Conservation (phyloP, 2,329 filamentous ascomycete genomes). For the Clonostachys rhizophaga region DNA sequence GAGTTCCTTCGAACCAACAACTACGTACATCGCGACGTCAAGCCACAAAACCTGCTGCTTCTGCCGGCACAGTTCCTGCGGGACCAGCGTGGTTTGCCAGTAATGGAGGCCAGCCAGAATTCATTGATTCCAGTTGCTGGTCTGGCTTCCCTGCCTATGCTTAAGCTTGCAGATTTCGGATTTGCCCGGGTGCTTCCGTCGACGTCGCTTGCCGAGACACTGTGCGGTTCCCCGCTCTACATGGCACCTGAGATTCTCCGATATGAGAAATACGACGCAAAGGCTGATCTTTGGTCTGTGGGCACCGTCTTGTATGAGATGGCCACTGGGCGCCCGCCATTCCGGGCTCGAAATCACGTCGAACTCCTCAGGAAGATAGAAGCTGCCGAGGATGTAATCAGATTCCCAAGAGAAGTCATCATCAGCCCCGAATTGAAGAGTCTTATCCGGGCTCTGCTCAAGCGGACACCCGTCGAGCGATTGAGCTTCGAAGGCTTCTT, state of each 20-base stretch:
- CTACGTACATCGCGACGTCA: conserved; percentile 94
- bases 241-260: conserved; percentile 98
- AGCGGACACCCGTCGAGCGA: conserved; percentile 79
- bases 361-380: conserved; percentile 92
- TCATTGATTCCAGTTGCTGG: conserved; percentile 79
- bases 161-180: conserved; percentile 98
- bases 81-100: conserved; percentile 46
- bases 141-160: conserved; percentile 81
- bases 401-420: conserved; percentile 69
- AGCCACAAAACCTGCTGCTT: conserved; percentile 91
- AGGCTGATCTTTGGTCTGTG: conserved; percentile 96
- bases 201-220: conserved; percentile 88
- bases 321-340: conserved; percentile 85
- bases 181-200: conserved; percentile 89
- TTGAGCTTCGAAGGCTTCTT: conserved; percentile 88
- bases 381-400: conserved; percentile 78
- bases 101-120: conserved; percentile 73
- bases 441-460: conserved; percentile 75
- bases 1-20: conserved; percentile 82
- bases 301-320: conserved; percentile 96
- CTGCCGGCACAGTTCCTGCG: conserved; percentile 76
- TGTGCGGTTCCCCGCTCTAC: conserved; percentile 94
- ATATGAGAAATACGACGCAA: conserved; percentile 96
- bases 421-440: conserved; percentile 74
- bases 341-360: conserved; percentile 89